Conservation (phyloP, 1,284 basidiomycete genomes). For the Gomphus bonarii region DNA sequence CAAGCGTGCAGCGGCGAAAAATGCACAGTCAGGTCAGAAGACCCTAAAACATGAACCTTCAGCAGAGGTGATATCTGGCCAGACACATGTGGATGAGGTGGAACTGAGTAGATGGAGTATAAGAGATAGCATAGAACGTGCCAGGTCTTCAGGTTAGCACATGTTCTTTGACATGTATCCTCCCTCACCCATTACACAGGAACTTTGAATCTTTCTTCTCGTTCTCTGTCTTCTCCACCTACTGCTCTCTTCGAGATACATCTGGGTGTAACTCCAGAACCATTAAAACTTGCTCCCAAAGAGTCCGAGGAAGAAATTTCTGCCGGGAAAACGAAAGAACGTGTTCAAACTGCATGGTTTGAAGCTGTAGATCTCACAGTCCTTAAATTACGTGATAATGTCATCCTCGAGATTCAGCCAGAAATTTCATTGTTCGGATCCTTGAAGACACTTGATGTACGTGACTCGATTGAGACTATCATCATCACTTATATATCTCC, state of each 20-base stretch:
- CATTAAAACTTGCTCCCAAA: constrained; percentile 47
- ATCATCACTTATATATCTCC: neutral
- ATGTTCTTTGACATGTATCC: constrained; percentile 18
- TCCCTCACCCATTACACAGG: constrained; percentile 30
- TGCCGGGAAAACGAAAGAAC: constrained; percentile 22
- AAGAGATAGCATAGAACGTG: constrained; percentile 66
- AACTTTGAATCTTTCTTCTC: constrained; percentile 59
- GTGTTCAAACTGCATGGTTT: constrained; percentile 53
- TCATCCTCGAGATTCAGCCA: constrained; percentile 63
- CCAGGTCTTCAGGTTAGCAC: constrained; percentile 56
- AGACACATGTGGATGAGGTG: constrained; percentile 29
- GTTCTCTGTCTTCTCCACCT: constrained; percentile 58
- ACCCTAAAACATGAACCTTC: constrained; percentile 11
- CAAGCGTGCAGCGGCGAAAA: constrained; percentile 64
- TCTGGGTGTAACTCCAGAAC: constrained; percentile 56
- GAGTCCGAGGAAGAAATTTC: constrained; percentile 36
- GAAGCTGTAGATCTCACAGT: constrained; percentile 67
- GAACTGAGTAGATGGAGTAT: constrained; percentile 59
- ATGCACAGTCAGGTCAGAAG: constrained; percentile 24
- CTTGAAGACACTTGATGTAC: constrained; percentile 65
- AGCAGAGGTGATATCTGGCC: constrained; percentile 24
- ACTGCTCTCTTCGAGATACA: constrained; percentile 73
- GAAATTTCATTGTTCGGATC: constrained; percentile 76
- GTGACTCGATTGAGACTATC: constrained; percentile 18
- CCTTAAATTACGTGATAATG: constrained; percentile 68